Conservation (phyloP, 306 rosid species). For the Dryas alaskensis region DNA sequence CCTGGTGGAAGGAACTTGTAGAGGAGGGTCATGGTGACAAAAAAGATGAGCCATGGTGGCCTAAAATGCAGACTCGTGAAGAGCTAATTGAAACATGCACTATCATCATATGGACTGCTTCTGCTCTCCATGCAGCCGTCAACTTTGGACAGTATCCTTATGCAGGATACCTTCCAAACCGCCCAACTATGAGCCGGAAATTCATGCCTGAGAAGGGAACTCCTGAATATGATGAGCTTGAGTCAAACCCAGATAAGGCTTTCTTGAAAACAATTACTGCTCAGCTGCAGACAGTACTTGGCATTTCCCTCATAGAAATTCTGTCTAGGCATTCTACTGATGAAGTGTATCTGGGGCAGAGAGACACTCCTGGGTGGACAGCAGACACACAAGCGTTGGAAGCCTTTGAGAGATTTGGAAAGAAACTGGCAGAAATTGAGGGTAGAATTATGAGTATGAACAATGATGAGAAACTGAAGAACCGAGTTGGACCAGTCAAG, state of each 20-base stretch:
- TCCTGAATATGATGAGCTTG: slow-evolving; percentile 42
- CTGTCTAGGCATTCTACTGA: slow-evolving; percentile 56
- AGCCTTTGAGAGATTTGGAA: slow-evolving; percentile 49
- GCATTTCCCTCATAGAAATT: slow-evolving; percentile 50
- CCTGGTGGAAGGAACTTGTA: slow-evolving; percentile 53
- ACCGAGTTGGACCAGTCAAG: slow-evolving; percentile 56
- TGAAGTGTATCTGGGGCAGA: slow-evolving; percentile 50
- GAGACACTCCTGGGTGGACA: slow-evolving; percentile 57
- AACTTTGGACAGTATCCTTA: slow-evolving; percentile 60
- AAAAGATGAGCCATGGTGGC: slow-evolving; percentile 54
- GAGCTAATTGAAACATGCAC: slow-evolving; percentile 43
- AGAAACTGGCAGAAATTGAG: slow-evolving; percentile 46
- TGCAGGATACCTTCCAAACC: slow-evolving; percentile 57
- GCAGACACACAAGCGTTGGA: slow-evolving; percentile 41
- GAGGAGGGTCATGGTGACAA: slow-evolving; percentile 56
- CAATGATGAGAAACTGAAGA: slow-evolving; percentile 43
- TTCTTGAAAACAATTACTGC: slow-evolving; percentile 54
- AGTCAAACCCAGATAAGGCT: slow-evolving; percentile 33
- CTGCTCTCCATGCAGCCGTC: slow-evolving; percentile 67
- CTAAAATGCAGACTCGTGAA: slow-evolving; percentile 33
- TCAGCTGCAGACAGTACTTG: slow-evolving; percentile 34
- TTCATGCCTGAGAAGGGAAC: slow-evolving; percentile 56
- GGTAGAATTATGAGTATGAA: slow-evolving; percentile 39
- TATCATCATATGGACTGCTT: slow-evolving; percentile 54
- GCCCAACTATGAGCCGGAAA: slow-evolving; percentile 49